Evolutionary conservation across 2,329 filamentous ascomycete genomes (phyloP).

Genomic region (Lachnellula arida): DNA sequence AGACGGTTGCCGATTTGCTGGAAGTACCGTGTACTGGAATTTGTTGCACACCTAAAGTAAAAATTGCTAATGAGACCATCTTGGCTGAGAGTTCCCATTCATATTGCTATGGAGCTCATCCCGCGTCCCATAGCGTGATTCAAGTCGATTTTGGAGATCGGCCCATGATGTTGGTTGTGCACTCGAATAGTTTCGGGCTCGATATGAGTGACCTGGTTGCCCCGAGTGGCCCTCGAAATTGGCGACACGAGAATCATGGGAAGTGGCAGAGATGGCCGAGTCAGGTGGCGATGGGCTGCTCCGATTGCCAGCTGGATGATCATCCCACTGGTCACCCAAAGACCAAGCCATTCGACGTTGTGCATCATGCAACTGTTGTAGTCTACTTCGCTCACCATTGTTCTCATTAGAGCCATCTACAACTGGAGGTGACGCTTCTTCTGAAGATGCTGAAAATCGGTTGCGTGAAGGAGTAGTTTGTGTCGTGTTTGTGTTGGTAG

Average conservation of each 20-base stretch:
- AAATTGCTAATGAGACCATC: neutral
- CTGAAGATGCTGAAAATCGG: neutral
- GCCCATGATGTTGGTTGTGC: neutral
- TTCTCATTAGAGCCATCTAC: conserved; percentile 9
- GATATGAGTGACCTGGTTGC: too few species aligned
- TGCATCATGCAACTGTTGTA: neutral
- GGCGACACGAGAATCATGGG: neutral
- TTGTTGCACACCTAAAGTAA: neutral
- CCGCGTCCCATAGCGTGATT: neutral
- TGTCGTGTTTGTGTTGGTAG: neutral
- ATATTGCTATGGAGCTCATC: neutral
- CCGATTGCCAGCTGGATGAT: neutral
- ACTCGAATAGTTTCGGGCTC: too few species aligned
- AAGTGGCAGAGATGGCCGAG: neutral
- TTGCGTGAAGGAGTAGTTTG: conserved; percentile 1
- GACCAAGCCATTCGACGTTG: neutral
- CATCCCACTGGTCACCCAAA: neutral
- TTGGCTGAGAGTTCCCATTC: neutral
- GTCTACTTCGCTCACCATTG: neutral
- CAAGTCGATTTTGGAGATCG: neutral
- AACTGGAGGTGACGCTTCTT: conserved; percentile 10
- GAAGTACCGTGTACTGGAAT: neutral
- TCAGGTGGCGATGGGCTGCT: neutral
- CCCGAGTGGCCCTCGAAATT: too few species aligned
- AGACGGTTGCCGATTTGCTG: neutral